Base-by-base conservation (phyloP, 805 yeast species). In the Cyberlindnera mrakii region DNA sequence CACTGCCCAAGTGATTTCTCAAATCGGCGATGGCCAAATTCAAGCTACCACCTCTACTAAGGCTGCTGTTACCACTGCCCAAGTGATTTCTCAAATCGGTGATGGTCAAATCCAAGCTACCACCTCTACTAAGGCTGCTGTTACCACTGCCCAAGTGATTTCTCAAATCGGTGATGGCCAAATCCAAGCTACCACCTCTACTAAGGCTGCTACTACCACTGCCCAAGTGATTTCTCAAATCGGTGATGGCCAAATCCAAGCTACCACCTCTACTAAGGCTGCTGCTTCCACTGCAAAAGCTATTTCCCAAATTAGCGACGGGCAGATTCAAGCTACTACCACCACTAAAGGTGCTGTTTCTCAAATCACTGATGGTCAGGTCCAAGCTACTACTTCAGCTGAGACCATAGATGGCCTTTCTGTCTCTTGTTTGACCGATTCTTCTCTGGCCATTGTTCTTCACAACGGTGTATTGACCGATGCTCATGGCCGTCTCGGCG, bases 401-500 rank as follows among this genome's bases (percentile, higher is more conserved):
- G 44, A 54, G 37, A 38, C 57, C 31, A 40, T 33, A 25, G 48
- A 50, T 45, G 52, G 57, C 23, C 35, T 49, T 43, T 56, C 64
- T 44, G 62, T 45, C 35, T 61, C 79, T 31, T 78, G 85, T 64
- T 58, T 67, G 41, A 63, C 70, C 39, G 64, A 64, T 35, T 65
- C 70, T 50, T 67, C 85, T 35, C 70, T 84, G 57, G 67, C 79
- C 35, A 68, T 82, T 73, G 67, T 72, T 31, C 71, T 84, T 57
- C 64, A 68, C 32, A 67, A 57, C 31, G 65, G 78, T 51, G 57
- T 77, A 39, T 69, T 84, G 56, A 72, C 67, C 11, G 91, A 83
- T 57, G 59, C 72, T 30, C 52, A 67, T 48, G 84, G 84, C 37
- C 78, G 91, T 74, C 66, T 83, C 52, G 90, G 90, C 54, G 76